Evolutionary conservation across 164 flowering plant species (phyloP).

Genomic region (Hamamelis virginiana): DNA sequence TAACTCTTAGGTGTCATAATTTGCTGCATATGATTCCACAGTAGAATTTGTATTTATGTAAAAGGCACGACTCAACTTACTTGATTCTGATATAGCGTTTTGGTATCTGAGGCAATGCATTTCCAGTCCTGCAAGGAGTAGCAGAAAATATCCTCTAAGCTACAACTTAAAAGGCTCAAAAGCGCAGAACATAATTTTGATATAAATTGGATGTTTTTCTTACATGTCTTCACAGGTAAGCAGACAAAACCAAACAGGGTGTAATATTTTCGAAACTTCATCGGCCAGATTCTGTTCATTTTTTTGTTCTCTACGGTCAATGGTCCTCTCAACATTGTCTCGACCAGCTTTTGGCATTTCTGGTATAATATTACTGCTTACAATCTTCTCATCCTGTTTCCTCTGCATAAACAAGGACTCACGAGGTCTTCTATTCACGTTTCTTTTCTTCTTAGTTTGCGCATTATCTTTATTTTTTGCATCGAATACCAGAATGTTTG

Average conservation of each 20-base stretch:
- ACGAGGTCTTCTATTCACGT: constrained; percentile 10
- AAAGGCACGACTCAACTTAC: constrained; percentile 14
- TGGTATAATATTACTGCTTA: neutral
- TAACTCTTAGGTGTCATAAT: too few species aligned
- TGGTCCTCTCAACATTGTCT: neutral
- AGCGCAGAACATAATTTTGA: neutral
- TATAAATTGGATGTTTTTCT: constrained; percentile 3
- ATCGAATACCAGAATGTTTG: constrained; percentile 5
- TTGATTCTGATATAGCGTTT: constrained; percentile 21
- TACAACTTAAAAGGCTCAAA: neutral
- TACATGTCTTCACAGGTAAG: constrained; percentile 18
- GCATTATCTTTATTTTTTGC: constrained; percentile 2
- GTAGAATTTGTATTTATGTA: neutral
- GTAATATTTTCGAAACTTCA: neutral
- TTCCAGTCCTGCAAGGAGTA: constrained; percentile 17
- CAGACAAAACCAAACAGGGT: constrained; percentile 23
- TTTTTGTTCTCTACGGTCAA: neutral
- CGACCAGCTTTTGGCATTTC: neutral
- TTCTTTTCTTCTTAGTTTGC: neutral
- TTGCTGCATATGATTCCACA: too few species aligned
- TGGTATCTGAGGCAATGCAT: constrained; percentile 21
- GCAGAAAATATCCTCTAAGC: neutral
- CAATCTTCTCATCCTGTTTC: neutral
- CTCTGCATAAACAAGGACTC: constrained; percentile 3
- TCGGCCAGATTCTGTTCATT: neutral